Evolutionary conservation across 2,329 filamentous ascomycete species (phyloP).

Genomic region (Ascochyta clinopodiicola): DNA sequence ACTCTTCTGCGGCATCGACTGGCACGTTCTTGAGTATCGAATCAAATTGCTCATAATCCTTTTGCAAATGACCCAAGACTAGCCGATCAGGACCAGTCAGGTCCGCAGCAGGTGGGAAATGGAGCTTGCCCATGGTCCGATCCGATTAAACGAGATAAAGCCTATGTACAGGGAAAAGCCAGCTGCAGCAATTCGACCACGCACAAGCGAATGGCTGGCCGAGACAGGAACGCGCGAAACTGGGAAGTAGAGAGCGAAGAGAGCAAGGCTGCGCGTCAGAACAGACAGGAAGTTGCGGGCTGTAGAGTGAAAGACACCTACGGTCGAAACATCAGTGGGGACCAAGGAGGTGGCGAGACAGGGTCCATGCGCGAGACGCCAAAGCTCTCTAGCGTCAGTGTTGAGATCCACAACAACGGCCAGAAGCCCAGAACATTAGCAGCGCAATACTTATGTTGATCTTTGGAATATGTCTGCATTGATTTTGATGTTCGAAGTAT

Average conservation of each 20-base stretch:
- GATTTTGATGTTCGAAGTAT: background rate
- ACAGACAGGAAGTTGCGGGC: background rate
- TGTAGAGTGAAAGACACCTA: conserved; percentile 6
- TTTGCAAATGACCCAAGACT: conserved; percentile 38
- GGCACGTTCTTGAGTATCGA: background rate
- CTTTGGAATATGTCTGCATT: no score
- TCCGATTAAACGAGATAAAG: conserved; percentile 1
- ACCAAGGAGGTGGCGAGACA: conserved; percentile 21
- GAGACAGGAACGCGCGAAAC: background rate
- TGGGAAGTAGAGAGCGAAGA: background rate
- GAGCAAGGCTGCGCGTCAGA: background rate
- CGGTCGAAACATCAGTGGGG: conserved; percentile 11
- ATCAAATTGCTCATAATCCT: conserved; percentile 34
- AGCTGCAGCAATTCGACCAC: background rate
- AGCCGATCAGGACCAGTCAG: conserved; percentile 41
- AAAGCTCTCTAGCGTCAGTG: conserved; percentile 6
- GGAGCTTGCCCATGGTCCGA: conserved; percentile 36
- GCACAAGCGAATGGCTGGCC: conserved; percentile 14
- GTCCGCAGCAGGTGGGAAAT: conserved; percentile 40
- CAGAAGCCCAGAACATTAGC: background rate
- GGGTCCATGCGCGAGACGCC: conserved; percentile 11
- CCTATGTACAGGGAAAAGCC: conserved; percentile 1
- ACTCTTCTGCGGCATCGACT: conserved; percentile 29
- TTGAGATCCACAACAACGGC: background rate
- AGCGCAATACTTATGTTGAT: background rate